Conservation (phyloP, 2,329 filamentous ascomycete species). For the Hirsutella minnesotensis region DNA sequence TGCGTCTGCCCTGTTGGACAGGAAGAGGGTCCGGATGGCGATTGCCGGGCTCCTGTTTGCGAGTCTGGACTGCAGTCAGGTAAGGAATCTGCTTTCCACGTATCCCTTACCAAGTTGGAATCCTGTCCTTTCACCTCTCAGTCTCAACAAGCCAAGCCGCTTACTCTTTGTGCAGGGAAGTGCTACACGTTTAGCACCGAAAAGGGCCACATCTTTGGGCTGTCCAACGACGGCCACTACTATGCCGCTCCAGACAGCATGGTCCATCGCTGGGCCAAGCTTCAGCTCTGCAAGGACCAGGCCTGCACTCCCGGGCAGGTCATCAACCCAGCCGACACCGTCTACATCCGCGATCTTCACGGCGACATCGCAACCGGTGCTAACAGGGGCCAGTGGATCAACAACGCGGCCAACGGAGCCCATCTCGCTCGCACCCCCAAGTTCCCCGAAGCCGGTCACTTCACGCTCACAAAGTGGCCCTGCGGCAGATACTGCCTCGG, state of each 20-base stretch:
- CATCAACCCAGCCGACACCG: conserved; percentile 4
- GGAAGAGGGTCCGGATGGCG: conserved; percentile 3
- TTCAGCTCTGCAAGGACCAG: conserved; percentile 8
- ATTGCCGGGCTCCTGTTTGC: conserved; percentile 1
- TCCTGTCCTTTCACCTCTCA: not conserved
- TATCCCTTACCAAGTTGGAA: not conserved
- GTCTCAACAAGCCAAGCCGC: not conserved
- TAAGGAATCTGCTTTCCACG: not conserved
- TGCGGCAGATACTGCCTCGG: conserved; percentile 10
- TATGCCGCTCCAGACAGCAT: conserved; percentile 4
- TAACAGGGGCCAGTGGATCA: conserved; percentile 8
- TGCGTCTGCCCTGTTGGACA: conserved; percentile 6
- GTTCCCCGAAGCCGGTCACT: conserved; percentile 6
- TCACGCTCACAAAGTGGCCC: conserved; percentile 10
- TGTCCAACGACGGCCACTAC: conserved; percentile 4
- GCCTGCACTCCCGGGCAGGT: conserved; percentile 4
- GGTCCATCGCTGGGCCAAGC: conserved; percentile 8
- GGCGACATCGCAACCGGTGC: conserved; percentile 5
- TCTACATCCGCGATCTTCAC: conserved; percentile 8
- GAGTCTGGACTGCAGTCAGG: conserved; percentile 2
- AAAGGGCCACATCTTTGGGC: conserved; percentile 6
- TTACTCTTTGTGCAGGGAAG: conserved; percentile 1
- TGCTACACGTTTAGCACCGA: conserved; percentile 8
- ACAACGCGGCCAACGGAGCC: conserved; percentile 6
- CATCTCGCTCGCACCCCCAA: conserved; percentile 6